phyloP scores from a whole-genome alignment of 2,329 filamentous ascomycete genomes.

The Rosellinia necatrix region DNA sequence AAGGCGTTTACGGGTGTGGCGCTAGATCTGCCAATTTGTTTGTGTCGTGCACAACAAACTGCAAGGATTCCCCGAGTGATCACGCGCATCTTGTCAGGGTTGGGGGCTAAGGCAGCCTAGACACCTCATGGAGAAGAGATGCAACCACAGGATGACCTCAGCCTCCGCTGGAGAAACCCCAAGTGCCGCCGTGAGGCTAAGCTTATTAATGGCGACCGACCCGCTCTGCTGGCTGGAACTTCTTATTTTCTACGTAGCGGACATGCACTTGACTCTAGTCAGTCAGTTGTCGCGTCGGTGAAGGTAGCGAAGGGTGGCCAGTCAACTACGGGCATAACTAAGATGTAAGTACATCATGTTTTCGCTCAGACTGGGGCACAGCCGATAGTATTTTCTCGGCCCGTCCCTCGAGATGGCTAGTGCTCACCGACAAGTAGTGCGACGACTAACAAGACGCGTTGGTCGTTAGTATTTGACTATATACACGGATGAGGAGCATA shows the following conservation, averaged over 20 bases:
- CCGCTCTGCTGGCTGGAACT: background rate
- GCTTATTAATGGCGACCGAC: background rate
- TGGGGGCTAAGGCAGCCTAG: slow-evolving; percentile 19
- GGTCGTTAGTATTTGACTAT: too few species aligned
- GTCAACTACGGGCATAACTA: slow-evolving; percentile 1
- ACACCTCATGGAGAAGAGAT: slow-evolving; percentile 17
- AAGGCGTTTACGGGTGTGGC: slow-evolving; percentile 18
- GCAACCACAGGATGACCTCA: slow-evolving; percentile 25
- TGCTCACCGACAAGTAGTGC: slow-evolving; percentile 7
- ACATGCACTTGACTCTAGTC: background rate
- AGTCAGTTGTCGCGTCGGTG: background rate
- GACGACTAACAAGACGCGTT: background rate
- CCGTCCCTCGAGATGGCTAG: slow-evolving; percentile 18
- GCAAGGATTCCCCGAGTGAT: slow-evolving; percentile 22
- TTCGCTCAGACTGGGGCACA: too few species aligned
- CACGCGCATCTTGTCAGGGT: slow-evolving; percentile 21
- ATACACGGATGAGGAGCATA: too few species aligned
- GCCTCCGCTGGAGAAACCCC: slow-evolving; percentile 18
- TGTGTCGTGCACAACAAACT: too few species aligned
- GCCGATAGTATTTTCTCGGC: background rate
- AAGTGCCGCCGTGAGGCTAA: slow-evolving; percentile 11
- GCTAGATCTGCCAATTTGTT: slow-evolving; percentile 24
- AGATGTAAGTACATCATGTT: too few species aligned
- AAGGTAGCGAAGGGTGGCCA: background rate
- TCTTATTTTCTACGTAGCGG: background rate